Base-by-base conservation (phyloP, 2,329 filamentous ascomycete genomes). In the Trichoderma asperellum region DNA sequence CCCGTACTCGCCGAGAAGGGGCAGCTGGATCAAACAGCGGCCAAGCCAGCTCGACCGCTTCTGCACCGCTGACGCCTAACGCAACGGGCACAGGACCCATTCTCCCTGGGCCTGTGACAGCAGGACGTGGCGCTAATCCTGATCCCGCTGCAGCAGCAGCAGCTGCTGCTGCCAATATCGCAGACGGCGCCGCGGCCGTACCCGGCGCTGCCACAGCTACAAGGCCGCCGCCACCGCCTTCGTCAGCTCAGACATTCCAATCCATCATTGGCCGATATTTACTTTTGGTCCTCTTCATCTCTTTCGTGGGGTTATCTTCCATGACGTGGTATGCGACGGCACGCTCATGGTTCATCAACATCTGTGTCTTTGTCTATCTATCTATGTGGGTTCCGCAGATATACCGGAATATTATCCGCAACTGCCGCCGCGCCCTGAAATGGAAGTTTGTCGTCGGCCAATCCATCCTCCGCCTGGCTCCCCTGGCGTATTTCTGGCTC, bases 311-410 rank as follows among this genome's bases (percentile, higher is more conserved):
- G 57, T 81, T 89, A 40, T 86, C 87, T 14, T 88, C 89, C 7
- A 82, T 83, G 21, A 86, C 87, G 1, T 91, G 89, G 88, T 86
- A 88, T 63, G 82, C 85, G 1, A 77, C 79, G 8, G 76, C 86
- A 53, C 87, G 89, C 43, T 81, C 84, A 29, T 76, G 82, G 62
- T 90, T 90, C 77, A 82, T 88, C 74, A 88, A 94, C 76, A 72
- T 85, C 2, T 81, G 97, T 27, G 85, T 88, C 2, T 88, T 95
- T 74, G 73, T 87, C 65, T 97, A 97, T 77, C 87, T 97, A 56
- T 97, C 94, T 24, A 90, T 97, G 77, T 98, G 95, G 95, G 77
- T 90, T 0, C 95, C 96, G 0, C 96, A 99, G 78, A 97, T 98
- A 73, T 88, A 92, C 76, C 92, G 96, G 71, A 99, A 99, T 78